Evolutionary conservation across 2,329 filamentous ascomycete genomes (phyloP).

Genomic region (Coniella lustricola): DNA sequence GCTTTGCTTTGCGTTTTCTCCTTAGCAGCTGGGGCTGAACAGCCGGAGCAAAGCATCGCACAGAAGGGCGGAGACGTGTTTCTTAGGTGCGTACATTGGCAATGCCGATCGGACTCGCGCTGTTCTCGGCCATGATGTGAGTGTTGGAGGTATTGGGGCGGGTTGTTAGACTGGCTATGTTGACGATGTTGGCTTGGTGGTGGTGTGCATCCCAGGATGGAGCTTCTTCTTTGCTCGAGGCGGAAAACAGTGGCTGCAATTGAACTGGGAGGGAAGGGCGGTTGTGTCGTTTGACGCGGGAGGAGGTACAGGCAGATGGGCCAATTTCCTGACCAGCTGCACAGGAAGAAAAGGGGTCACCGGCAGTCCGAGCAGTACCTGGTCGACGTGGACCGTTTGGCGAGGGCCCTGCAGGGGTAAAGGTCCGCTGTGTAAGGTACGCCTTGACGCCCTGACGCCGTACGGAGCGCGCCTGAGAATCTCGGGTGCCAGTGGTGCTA

Average conservation of each 20-base stretch:
- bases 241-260: background rate
- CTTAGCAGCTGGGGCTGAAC: background rate
- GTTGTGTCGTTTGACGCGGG: background rate
- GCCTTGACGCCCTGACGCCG: background rate
- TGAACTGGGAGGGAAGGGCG: background rate
- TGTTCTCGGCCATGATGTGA: conserved; percentile 23
- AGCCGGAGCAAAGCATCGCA: background rate
- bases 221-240: background rate
- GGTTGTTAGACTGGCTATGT: background rate
- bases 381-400: conserved; percentile 1
- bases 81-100: conserved; percentile 27
- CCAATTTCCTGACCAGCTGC: conserved; percentile 6
- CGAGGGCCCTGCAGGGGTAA: background rate
- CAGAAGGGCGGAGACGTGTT: background rate
- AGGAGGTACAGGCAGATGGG: conserved; percentile 7
- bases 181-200: conserved; percentile 9
- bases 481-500: too few species aligned
- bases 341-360: conserved; percentile 7
- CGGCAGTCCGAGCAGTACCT: conserved; percentile 1
- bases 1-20: background rate
- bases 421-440: background rate
- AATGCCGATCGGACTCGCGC: conserved; percentile 64
- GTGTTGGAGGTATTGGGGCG: background rate
- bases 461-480: too few species aligned
- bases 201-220: background rate